Evolutionary conservation across 768 basidiomycete species (phyloP).

Genomic region (Filobasidium floriforme): DNA sequence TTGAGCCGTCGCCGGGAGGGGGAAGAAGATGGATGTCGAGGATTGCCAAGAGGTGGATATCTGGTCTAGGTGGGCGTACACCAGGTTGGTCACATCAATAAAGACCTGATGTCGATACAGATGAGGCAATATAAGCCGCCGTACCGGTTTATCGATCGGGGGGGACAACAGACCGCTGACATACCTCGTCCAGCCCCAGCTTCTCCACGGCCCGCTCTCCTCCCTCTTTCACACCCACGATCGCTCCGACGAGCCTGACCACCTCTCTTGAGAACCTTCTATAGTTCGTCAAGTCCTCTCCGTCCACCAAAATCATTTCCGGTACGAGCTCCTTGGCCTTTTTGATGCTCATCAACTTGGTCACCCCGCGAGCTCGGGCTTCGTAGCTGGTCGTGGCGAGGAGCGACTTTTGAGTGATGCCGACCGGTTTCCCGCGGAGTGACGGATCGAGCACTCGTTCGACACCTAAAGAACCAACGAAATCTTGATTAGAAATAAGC

Average conservation of each 20-base stretch:
- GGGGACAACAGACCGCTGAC: neutral
- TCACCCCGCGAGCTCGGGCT: constrained; percentile 25
- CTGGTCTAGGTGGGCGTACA: constrained; percentile 18
- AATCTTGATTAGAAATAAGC: too few species aligned
- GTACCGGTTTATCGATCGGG: neutral
- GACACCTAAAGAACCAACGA: constrained; percentile 14
- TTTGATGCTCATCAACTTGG: constrained; percentile 22
- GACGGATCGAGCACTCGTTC: constrained; percentile 24
- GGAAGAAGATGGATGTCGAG: neutral
- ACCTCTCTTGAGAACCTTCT: constrained; percentile 20
- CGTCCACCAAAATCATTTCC: constrained; percentile 25
- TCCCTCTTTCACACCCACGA: neutral
- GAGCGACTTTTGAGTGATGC: constrained; percentile 29
- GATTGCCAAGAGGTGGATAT: neutral
- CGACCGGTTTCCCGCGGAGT: constrained; percentile 21
- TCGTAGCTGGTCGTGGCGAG: constrained; percentile 28
- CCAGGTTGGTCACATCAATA: constrained; percentile 22
- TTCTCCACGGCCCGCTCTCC: constrained; percentile 23
- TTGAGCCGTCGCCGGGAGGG: neutral
- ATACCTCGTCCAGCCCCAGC: constrained; percentile 30
- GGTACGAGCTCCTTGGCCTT: constrained; percentile 13
- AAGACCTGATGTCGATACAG: constrained; percentile 19
- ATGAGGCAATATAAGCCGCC: neutral
- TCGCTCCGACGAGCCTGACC: constrained; percentile 15
- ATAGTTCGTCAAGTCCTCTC: constrained; percentile 26